Evolutionary conservation across 2,329 filamentous ascomycete genomes (phyloP).

Genomic region (Hirsutella minnesotensis): DNA sequence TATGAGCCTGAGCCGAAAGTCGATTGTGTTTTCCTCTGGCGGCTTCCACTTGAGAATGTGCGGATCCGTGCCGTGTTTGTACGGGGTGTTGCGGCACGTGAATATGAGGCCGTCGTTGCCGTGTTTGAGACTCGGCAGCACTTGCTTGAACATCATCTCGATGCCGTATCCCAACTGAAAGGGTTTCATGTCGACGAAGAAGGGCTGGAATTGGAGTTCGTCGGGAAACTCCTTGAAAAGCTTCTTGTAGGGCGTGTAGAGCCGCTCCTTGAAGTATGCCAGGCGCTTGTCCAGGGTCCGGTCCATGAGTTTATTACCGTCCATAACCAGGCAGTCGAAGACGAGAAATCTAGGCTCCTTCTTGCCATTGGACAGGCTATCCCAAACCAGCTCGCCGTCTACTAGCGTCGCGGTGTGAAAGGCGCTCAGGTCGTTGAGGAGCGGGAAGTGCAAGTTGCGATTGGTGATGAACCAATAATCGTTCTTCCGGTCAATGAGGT

Average conservation of each 20-base stretch:
- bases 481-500: slow-evolving; percentile 95
- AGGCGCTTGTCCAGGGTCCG: slow-evolving; percentile 79
- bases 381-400: slow-evolving; percentile 87
- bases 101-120: slow-evolving; percentile 97
- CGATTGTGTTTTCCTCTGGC: slow-evolving; percentile 85
- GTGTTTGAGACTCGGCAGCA: slow-evolving; percentile 74
- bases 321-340: slow-evolving; percentile 83
- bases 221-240: slow-evolving; percentile 55
- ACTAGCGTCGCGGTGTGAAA: slow-evolving; percentile 77
- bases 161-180: slow-evolving; percentile 85
- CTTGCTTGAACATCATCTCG: slow-evolving; percentile 81
- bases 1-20: slow-evolving; percentile 69
- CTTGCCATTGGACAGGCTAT: slow-evolving; percentile 56
- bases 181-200: slow-evolving; percentile 75
- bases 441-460: slow-evolving; percentile 66
- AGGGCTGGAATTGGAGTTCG: slow-evolving; percentile 60
- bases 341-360: slow-evolving; percentile 73
- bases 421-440: slow-evolving; percentile 47
- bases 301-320: slow-evolving; percentile 63
- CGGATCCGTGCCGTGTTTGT: slow-evolving; percentile 80
- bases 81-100: slow-evolving; percentile 80
- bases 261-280: slow-evolving; percentile 68
- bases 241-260: slow-evolving; percentile 59
- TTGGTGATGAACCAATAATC: slow-evolving; percentile 80
- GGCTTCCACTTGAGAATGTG: slow-evolving; percentile 99